Evolutionary conservation across 192 early-diverging fungal species (phyloP), one percentile per base, ranked within the genome.

Genomic region (Rhizophagus sp.): DNA sequence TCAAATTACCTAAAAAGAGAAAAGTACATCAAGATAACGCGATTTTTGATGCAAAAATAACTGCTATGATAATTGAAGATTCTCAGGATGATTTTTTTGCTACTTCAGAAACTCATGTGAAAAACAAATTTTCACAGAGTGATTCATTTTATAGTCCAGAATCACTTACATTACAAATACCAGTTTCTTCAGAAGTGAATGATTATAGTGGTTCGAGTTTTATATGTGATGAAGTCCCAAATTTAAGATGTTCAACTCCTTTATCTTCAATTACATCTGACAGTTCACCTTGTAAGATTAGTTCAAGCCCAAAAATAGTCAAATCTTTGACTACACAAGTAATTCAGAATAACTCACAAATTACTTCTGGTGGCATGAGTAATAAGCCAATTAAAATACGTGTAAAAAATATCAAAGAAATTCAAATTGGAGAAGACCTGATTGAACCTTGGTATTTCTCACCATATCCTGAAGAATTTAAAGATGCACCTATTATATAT

Each of bases 381-480:
- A 96, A 98, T 83, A 94, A 91, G 63, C 90, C 93, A 13, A 89
- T 92, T 73, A 97, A 99, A 83, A 89, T 95, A 8, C 90, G 97
- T 7, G 92, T 98, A 77, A 98, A 98, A 88, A 98, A 98, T 82
- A 88, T 99, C 86, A 93, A 96, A 76, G 78, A 88, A 68, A 96
- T 99, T 65, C 89, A 96, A 78, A 96, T 99, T 84, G 98, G 98
- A 62, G 88, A 93, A 84, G 90, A 92, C 82, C 90, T 94, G 80
- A 92, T 98, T 44, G 95, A 97, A 83, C 89, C 97, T 1, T 99
- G 98, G 98, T 99, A 99, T 86, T 98, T 98, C 88, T 97, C 96
- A 34, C 96, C 98, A 0, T 98, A 98, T 71, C 97, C 98, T 4
- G 85, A 89, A 65, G 96, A 98, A 81, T 97, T 91, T 81, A 89